phyloP scores from a whole-genome alignment of 2,329 filamentous ascomycete genomes.

The Cadophora malorum region DNA sequence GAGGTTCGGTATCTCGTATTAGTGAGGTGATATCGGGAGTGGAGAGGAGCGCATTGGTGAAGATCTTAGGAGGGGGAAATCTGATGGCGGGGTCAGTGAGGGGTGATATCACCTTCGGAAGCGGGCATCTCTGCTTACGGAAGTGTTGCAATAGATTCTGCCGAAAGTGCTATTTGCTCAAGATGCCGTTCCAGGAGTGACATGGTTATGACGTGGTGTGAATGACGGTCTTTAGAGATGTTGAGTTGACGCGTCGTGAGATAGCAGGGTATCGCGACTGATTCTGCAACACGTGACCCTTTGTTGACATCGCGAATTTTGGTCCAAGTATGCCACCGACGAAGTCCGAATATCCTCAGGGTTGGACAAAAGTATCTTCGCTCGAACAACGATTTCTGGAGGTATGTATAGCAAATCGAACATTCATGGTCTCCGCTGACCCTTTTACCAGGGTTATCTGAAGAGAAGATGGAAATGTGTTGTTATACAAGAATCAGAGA shows the following conservation, averaged over 20 bases:
- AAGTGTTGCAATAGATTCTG: constrained; percentile 75
- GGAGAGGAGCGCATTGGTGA: constrained; percentile 89
- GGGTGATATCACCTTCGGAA: constrained; percentile 31
- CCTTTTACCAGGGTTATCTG: no score
- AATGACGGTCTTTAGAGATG: background rate
- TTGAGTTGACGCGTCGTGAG: constrained; percentile 28
- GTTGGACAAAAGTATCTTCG: no score
- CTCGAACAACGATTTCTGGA: no score
- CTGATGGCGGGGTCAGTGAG: constrained; percentile 52
- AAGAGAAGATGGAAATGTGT: no score
- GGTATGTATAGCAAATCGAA: no score
- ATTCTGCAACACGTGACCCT: background rate
- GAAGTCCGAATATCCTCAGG: no score
- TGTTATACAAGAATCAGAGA: no score
- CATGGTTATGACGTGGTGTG: constrained; percentile 54
- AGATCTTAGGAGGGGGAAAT: constrained; percentile 90
- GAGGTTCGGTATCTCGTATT: constrained; percentile 92
- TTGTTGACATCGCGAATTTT: background rate
- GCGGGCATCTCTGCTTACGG: constrained; percentile 58
- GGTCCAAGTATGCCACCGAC: no score
- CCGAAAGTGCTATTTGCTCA: constrained; percentile 79
- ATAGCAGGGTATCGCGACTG: constrained; percentile 7
- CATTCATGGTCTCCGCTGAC: no score
- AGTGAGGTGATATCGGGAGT: constrained; percentile 91
- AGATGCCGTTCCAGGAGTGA: constrained; percentile 73